phyloP scores from a whole-genome alignment of 345 rosid species.

The Aquilaria malaccensis region DNA sequence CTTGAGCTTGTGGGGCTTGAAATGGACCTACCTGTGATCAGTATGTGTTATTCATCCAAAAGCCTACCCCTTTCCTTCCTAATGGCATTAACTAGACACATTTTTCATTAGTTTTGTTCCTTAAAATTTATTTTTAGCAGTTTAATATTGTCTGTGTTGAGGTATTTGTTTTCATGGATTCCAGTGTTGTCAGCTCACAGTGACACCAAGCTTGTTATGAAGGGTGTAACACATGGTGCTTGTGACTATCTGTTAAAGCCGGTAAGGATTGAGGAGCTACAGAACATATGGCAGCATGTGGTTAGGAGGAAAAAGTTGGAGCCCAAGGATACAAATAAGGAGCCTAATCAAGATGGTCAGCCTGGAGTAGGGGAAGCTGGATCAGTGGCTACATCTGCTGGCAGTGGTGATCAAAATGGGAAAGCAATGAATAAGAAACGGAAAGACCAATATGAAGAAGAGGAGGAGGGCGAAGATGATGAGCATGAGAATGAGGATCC shows the following conservation, averaged over 20 bases:
- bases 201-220: constrained; percentile 70
- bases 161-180: constrained; percentile 13
- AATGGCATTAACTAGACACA: too few species aligned
- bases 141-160: too few species aligned
- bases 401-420: constrained; percentile 28
- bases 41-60: constrained; percentile 28
- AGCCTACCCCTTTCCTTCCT: too few species aligned
- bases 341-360: constrained; percentile 17
- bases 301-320: constrained; percentile 44
- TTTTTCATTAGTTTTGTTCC: too few species aligned
- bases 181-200: constrained; percentile 84
- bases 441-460: constrained; percentile 66
- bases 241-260: constrained; percentile 85
- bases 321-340: constrained; percentile 27
- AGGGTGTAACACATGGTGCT: constrained; percentile 88
- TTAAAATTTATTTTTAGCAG: too few species aligned
- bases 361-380: constrained; percentile 27
- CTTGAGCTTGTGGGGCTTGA: constrained; percentile 80
- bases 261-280: constrained; percentile 69
- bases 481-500: constrained; percentile 59
- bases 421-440: constrained; percentile 40
- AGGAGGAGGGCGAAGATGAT: constrained; percentile 60
- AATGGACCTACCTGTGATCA: constrained; percentile 83
- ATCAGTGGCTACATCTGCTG: constrained; percentile 20
- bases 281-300: constrained; percentile 93